Evolutionary conservation across 1,284 basidiomycete genomes (phyloP).

Genomic region (Leucoagaricus sp.): DNA sequence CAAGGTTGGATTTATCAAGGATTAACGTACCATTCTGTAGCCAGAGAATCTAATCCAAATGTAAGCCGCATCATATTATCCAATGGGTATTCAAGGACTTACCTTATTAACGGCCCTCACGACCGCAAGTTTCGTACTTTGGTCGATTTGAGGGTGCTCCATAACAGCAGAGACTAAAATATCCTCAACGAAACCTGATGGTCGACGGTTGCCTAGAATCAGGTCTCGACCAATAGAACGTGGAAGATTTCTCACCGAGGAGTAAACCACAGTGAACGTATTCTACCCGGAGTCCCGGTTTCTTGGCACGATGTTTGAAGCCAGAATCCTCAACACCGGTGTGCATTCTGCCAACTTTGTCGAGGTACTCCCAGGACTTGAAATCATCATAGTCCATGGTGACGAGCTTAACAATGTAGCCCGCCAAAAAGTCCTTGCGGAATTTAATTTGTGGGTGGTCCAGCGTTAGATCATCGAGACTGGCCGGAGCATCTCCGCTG

Average conservation of each 20-base stretch:
- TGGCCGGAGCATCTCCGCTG: conserved; percentile 29
- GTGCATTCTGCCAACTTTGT: conserved; percentile 54
- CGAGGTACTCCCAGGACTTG: conserved; percentile 48
- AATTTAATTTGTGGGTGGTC: conserved; percentile 49
- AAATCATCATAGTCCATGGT: conserved; percentile 44
- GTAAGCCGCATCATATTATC: too few species aligned
- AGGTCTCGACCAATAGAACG: not conserved
- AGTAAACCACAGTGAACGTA: conserved; percentile 32
- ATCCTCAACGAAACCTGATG: conserved; percentile 31
- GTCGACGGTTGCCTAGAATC: not conserved
- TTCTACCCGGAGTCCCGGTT: conserved; percentile 33
- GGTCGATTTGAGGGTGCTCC: conserved; percentile 30
- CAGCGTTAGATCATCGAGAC: conserved; percentile 40
- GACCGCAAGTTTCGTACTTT: conserved; percentile 42
- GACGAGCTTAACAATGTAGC: conserved; percentile 35
- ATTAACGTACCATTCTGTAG: conserved; percentile 39
- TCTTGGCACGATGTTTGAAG: conserved; percentile 39
- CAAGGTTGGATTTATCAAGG: not conserved
- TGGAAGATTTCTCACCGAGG: conserved; percentile 17
- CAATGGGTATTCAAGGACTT: conserved; percentile 11
- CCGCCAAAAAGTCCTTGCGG: conserved; percentile 41
- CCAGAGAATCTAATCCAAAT: conserved; percentile 41
- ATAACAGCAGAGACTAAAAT: conserved; percentile 32
- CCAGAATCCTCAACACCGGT: conserved; percentile 40
- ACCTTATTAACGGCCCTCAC: conserved; percentile 47